Conservation (phyloP, 1,284 basidiomycete genomes). For the Cutaneotrichosporon spelunceum region DNA sequence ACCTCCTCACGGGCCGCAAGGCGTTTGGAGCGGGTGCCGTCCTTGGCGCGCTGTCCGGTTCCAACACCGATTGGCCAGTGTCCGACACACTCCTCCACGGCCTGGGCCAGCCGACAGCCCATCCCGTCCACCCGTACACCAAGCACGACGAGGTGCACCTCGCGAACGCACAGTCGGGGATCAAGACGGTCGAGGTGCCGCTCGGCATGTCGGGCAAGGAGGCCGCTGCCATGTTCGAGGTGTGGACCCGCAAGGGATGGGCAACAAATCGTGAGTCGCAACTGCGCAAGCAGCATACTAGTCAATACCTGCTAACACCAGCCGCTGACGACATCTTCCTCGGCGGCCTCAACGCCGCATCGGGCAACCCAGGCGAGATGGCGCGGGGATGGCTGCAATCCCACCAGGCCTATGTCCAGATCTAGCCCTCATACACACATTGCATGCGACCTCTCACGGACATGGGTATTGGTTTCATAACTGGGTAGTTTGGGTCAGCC, state of each 20-base stretch:
- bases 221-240: slow-evolving; percentile 48
- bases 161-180: slow-evolving; percentile 33
- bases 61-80: slow-evolving; percentile 31
- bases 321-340: slow-evolving; percentile 48
- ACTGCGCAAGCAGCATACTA: background rate
- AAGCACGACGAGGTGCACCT: slow-evolving; percentile 37
- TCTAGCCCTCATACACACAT: background rate
- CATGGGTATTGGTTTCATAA: background rate
- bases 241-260: slow-evolving; percentile 46
- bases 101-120: slow-evolving; percentile 22
- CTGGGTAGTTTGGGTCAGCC: too few relatives aligned
- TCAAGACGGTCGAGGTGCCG: slow-evolving; percentile 44
- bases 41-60: slow-evolving; percentile 41
- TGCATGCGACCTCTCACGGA: slow-evolving; percentile 5
- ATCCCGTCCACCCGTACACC: slow-evolving; percentile 38
- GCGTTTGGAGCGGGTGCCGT: slow-evolving; percentile 56
- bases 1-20: slow-evolving; percentile 67
- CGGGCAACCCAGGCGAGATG: slow-evolving; percentile 45
- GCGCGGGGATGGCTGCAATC: slow-evolving; percentile 18
- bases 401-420: slow-evolving; percentile 13
- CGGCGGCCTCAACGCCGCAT: slow-evolving; percentile 36
- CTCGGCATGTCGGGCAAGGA: slow-evolving; percentile 44
- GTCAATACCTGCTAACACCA: slow-evolving; percentile 11
- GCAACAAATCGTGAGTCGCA: slow-evolving; percentile 34
- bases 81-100: slow-evolving; percentile 29